Evolutionary conservation across 73 alveolate genomes (phyloP).

Genomic region (Tetrahymena elliotti): DNA sequence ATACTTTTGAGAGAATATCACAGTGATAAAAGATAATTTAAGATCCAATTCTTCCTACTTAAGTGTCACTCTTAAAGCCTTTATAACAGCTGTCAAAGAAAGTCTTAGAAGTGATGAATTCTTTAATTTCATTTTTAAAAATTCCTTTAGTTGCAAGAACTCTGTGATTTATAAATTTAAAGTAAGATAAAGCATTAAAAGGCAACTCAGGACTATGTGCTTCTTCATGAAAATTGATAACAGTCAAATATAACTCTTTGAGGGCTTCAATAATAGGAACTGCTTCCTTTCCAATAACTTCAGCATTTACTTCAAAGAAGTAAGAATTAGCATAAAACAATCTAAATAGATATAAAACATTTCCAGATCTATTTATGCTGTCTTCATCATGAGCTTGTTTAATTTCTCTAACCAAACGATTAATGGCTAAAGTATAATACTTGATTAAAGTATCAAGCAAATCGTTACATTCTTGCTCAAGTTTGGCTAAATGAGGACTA

Average conservation of each 20-base stretch:
- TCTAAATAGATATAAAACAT: not conserved
- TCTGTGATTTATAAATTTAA: not conserved
- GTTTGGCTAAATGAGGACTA: not conserved
- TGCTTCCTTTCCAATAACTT: not conserved
- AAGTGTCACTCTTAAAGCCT: not conserved
- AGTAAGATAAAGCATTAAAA: not conserved
- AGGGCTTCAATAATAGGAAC: not conserved
- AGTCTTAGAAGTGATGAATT: not conserved
- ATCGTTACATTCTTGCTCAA: not conserved
- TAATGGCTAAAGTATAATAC: not conserved
- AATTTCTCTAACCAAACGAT: not conserved
- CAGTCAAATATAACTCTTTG: not conserved
- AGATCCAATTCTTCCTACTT: not conserved
- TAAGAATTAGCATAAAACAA: not conserved
- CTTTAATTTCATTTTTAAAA: not conserved
- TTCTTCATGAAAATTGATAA: not conserved
- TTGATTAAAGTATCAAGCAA: not conserved
- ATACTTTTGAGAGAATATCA: not conserved
- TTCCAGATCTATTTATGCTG: not conserved
- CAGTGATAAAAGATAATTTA: not conserved
- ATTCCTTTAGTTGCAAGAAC: not conserved
- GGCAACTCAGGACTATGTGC: not conserved
- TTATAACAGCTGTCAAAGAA: not conserved
- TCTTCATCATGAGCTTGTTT: not conserved
- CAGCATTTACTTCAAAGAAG: not conserved